Evolutionary conservation across 768 basidiomycete species (phyloP), one percentile per base, ranked within the genome.

Genomic region (Lactifluus pinguis): DNA sequence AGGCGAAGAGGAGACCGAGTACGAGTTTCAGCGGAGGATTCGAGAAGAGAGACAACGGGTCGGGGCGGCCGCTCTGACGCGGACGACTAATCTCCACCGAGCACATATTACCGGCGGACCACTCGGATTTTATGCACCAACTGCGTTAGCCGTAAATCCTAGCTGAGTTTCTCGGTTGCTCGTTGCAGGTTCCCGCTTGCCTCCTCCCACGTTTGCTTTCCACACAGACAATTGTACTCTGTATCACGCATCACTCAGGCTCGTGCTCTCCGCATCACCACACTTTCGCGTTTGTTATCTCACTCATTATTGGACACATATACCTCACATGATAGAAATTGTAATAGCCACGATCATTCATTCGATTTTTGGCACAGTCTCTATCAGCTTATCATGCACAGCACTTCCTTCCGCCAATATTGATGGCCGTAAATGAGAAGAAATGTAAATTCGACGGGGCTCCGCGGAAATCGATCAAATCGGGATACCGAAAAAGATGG

Each of bases 1-100:
- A 55, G 82, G 85, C n/a, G 82, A 85, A 34, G 86, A 92, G 61
- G 74, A 81, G 59, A 85, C 83, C 10, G 84, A 87, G 66, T 57
- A 66, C 38, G 74, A 75, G 68, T 47, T 32, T 6, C 45, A 50
- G 64, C 60, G 62, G 61, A 47, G 55, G 48, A 17, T 44, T 56
- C 49, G 51, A 63, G 17, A 56, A 44, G 55, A 30, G 21, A 30
- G 19, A 30, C 29, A 14, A 25, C 50, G 45, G 9, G 34, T 32
- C 19, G 34, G 39, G 21, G 44, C 13, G 54, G 25, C 41, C 13
- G 19, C 17, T 38, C 42, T 14, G n/a, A 34, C 55, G 52, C 50
- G 30, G n/a, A 32, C 21, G 10, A 15, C 14, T 38, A 49, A 49
- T 52, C 49, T 30, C 14, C 53, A 55, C 38, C 53, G 32, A 55